These are phyloP conservation scores for Fusarium clavum DNA, from an alignment of 2,329 filamentous ascomycete species.

Conservation along the genomic window DNA sequence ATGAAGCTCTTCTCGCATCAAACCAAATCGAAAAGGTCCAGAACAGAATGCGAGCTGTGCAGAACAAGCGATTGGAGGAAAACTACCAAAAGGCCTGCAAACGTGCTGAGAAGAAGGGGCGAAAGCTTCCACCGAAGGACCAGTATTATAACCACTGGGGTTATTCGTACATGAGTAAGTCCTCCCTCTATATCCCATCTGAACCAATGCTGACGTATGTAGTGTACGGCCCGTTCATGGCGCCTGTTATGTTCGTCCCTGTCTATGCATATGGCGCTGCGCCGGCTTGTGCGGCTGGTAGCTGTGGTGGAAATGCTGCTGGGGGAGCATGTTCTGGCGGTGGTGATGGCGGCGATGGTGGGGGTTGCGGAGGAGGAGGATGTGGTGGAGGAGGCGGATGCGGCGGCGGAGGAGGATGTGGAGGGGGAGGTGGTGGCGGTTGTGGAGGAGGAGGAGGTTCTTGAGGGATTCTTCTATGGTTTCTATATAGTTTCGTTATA, in stretches of 20 bases:
- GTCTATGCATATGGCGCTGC: constrained; percentile 53
- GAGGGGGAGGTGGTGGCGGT: neutral
- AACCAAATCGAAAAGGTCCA: constrained; percentile 17
- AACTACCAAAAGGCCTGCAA: constrained; percentile 67
- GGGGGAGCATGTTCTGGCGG: constrained; percentile 52
- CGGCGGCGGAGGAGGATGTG: neutral
- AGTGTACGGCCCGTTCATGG: constrained; percentile 61
- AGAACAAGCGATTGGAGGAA: constrained; percentile 57
- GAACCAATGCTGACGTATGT: accelerated
- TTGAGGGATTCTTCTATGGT: neutral
- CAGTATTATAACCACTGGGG: constrained; percentile 68
- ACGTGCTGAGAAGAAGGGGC: constrained; percentile 62
- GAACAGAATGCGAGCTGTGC: constrained; percentile 23
- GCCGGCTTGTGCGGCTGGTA: constrained; percentile 59
- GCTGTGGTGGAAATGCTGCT: constrained; percentile 60
- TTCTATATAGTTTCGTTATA: neutral
- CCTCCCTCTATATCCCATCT: accelerated
- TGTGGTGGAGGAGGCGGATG: neutral
- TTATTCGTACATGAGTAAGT: constrained; percentile 57
- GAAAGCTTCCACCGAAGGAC: constrained; percentile 59
- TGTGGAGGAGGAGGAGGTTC: neutral
- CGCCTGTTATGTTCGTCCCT: constrained; percentile 57
- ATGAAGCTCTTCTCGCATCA: constrained; percentile 8
- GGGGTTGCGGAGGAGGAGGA: constrained; percentile 5
- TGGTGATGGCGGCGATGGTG: constrained; percentile 29